These are phyloP conservation scores for Tuber borchii DNA, from an alignment of 495 filamentous ascomycete species.

Conservation along the genomic window DNA sequence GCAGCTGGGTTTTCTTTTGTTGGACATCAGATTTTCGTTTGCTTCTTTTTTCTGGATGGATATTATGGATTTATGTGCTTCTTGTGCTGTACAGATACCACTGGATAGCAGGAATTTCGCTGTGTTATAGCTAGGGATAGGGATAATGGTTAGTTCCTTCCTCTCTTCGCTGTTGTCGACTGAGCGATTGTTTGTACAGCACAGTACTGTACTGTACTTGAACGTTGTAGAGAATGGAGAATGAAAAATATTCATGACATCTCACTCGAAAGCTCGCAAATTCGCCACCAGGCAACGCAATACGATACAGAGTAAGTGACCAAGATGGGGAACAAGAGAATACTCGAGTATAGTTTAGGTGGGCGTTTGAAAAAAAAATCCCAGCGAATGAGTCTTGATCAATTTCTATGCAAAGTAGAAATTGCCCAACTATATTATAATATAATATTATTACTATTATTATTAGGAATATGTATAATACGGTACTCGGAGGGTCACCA, in stretches of 20 bases:
- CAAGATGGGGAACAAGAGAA: background rate
- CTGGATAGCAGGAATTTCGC: background rate
- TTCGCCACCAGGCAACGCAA: too few species aligned
- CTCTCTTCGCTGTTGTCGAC: background rate
- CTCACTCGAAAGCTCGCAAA: background rate
- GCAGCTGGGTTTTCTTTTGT: background rate
- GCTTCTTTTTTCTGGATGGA: background rate
- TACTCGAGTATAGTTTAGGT: too few species aligned
- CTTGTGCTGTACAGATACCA: background rate
- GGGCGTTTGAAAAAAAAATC: too few species aligned
- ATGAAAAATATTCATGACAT: background rate
- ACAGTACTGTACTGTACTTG: background rate
- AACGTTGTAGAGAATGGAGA: background rate
- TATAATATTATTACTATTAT: too few species aligned
- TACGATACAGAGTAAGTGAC: background rate
- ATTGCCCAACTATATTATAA: background rate
- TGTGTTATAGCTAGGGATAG: background rate
- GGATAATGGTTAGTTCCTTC: background rate
- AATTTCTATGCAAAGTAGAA: background rate
- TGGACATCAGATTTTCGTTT: background rate
- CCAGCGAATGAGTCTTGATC: background rate
- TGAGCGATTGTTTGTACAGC: background rate
- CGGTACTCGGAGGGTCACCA: too few species aligned
- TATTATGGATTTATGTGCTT: background rate
- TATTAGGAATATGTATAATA: too few species aligned